Base-by-base conservation (phyloP, 2,329 filamentous ascomycete species). In the Macrophomina tecta region DNA sequence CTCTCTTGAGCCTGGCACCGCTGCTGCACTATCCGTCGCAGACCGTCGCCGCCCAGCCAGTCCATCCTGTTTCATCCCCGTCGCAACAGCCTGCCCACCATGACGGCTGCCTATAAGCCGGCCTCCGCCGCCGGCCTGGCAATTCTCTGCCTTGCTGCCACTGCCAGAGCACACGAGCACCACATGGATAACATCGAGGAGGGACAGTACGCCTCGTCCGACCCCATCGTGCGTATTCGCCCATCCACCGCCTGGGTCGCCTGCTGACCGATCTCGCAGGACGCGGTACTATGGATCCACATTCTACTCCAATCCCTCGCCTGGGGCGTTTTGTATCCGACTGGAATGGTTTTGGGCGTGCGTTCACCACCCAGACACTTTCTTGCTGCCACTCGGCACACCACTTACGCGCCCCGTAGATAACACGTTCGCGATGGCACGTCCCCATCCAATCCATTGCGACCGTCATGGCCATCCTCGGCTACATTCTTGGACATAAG, bases 311-410 rank as follows among this genome's bases (percentile, higher is more conserved):
- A 97, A 85, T 90, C 89, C 77, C 75, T 95, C 67, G 89, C 93
- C 67, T 98, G 96, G 83, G 95, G 95, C 69, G 85, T 99, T 72
- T 87, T 98, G 68, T 98, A 97, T 75, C 95, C 95, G 11, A 85
- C 92, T 16, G 95, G 95, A 73, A 98, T 99, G 94, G 93, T 98
- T 49, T 83, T 97, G 18, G 94, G 94, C 68, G 92, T 95, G 87
- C 73, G 90, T 82, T 42, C 55, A 16, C 28, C 9, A 9, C n/a
- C n/a, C n/a, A 11, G 4, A 28, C 14, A n/a, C 23, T 53, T 9
- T 32, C 28, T 30, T 28, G 16, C 12, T 36, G 34, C 23, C 53
- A 23, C 23, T 14, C 28, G n/a, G 11, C 53, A n/a, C 30, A 9
- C 52, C 64, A 34, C 64, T 66, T 46, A 66, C 38, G 36, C 32